phyloP scores from a whole-genome alignment of 2,329 filamentous ascomycete species.

The Venturia aucupariae region DNA sequence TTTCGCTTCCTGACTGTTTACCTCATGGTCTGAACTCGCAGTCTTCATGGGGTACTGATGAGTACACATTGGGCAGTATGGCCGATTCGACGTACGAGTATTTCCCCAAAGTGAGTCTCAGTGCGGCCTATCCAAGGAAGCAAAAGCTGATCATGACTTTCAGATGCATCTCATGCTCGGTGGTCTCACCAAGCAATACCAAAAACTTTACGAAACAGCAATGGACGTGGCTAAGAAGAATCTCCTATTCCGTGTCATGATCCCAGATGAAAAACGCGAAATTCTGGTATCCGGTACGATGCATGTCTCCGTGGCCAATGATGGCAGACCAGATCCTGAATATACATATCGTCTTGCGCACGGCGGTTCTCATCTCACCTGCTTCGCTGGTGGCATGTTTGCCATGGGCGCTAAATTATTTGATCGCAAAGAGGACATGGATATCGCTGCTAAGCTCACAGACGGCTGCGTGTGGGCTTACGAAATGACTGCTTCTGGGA shows the following conservation, averaged over 20 bases:
- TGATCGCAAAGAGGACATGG: slow-evolving; percentile 43
- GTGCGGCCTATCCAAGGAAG: neutral
- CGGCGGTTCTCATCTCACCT: slow-evolving; percentile 53
- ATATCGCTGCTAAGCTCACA: slow-evolving; percentile 48
- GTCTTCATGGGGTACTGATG: slow-evolving; percentile 36
- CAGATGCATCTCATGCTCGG: slow-evolving; percentile 20
- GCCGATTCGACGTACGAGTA: slow-evolving; percentile 28
- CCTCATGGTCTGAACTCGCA: slow-evolving; percentile 49
- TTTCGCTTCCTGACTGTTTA: slow-evolving; percentile 34
- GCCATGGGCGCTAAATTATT: slow-evolving; percentile 58
- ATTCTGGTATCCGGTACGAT: slow-evolving; percentile 44
- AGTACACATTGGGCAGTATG: slow-evolving; percentile 27
- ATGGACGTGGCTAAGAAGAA: slow-evolving; percentile 39
- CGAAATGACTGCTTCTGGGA: slow-evolving; percentile 45
- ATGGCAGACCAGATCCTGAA: slow-evolving; percentile 16
- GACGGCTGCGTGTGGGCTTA: slow-evolving; percentile 58
- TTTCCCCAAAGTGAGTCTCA: slow-evolving; percentile 19
- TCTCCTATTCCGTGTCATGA: slow-evolving; percentile 36
- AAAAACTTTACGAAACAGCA: slow-evolving; percentile 38
- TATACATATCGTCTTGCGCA: slow-evolving; percentile 23
- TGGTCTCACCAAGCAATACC: slow-evolving; percentile 29
- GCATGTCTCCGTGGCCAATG: slow-evolving; percentile 23
- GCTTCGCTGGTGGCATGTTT: slow-evolving; percentile 63
- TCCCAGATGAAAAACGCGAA: slow-evolving; percentile 31
- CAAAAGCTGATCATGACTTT: neutral